Evolutionary conservation across 129 eudicot genomes (phyloP), one percentile per base, ranked within the genome.

Genomic region (Gnaphalium uliginosum): DNA sequence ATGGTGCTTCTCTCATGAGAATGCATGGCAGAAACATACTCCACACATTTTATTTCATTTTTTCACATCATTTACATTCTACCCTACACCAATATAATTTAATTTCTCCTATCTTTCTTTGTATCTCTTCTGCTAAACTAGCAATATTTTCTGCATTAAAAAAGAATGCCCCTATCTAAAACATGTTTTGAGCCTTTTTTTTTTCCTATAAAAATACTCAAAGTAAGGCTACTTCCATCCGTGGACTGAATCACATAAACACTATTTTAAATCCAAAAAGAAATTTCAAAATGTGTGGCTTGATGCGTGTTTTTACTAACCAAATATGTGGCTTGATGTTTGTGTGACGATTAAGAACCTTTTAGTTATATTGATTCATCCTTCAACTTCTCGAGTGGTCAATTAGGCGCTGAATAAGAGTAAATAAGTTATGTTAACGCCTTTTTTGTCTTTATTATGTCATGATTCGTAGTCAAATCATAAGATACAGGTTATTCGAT

Each of bases 1-100:
- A 70, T 77, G 82, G 73, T 83, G 81, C 66, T 73, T 83, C 76
- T 66, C 46, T 48, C 72, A 46, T 46, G 74, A 74, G 69, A 73
- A 77, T 73, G 27, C 78, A 81, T 76, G 74, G 73, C 51, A 80
- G 43, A 71, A 65, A 73, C 68, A 46, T 79, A 64, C 74, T 79
- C 83, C 79, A 79, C 69, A 71, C 74, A 73, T 57, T 60, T 35
- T 68, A 66, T 80, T 66, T 71, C 82, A 76, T 64, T 58, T 68
- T 68, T 22, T 41, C 78, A 53, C 77, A 59, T 82, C 59, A 81
- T 76, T 63, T 54, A 41, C 70, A 54, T 70, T 56, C 77, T 69
- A 81, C 54, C 65, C 76, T 74, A 67, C 76, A 62, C 76, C 58
- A 64, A 21, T 66, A n/a, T n/a, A n/a, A n/a, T 66, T 66, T 68